phyloP scores from a whole-genome alignment of 495 filamentous ascomycete genomes.

The Talaromyces stipitatus region DNA sequence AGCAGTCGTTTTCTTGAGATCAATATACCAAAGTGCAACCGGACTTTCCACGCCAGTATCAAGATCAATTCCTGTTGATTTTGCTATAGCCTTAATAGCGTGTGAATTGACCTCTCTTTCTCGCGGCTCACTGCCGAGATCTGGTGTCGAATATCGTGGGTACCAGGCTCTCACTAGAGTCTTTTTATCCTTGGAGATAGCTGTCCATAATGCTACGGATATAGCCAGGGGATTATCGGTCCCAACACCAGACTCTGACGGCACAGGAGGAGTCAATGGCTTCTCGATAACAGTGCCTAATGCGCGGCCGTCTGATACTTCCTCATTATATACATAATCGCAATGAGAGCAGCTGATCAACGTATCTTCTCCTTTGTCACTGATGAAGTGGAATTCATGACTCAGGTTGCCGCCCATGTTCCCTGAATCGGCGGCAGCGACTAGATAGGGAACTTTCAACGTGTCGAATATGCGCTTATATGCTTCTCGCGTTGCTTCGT shows the following conservation, averaged over 20 bases:
- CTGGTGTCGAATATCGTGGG: conserved; percentile 34
- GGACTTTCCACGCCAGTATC: conserved; percentile 63
- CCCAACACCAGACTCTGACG: conserved; percentile 2
- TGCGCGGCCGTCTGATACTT: conserved; percentile 51
- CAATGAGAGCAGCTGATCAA: conserved; percentile 70
- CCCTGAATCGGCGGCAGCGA: conserved; percentile 88
- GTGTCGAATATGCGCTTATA: conserved; percentile 75
- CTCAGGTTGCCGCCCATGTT: conserved; percentile 89
- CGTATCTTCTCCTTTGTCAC: conserved; percentile 76
- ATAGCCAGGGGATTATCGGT: conserved; percentile 22
- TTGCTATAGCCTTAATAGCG: conserved; percentile 55
- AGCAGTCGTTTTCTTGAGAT: conserved; percentile 25
- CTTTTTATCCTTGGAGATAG: conserved; percentile 59
- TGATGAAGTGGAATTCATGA: conserved; percentile 88
- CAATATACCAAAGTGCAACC: conserved; percentile 44
- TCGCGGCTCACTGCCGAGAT: conserved; percentile 21
- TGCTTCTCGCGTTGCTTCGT: conserved; percentile 57
- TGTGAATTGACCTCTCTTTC: conserved; percentile 59
- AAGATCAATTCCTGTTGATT: conserved; percentile 53
- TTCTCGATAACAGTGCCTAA: neutral
- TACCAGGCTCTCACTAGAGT: conserved; percentile 64
- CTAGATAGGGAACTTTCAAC: conserved; percentile 73
- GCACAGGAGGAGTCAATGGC: neutral
- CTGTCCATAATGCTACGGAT: conserved; percentile 50
- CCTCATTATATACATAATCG: conserved; percentile 76